These are phyloP conservation scores for Metarhizium robertsii DNA, from an alignment of 2,329 filamentous ascomycete species.

Conservation along the genomic window DNA sequence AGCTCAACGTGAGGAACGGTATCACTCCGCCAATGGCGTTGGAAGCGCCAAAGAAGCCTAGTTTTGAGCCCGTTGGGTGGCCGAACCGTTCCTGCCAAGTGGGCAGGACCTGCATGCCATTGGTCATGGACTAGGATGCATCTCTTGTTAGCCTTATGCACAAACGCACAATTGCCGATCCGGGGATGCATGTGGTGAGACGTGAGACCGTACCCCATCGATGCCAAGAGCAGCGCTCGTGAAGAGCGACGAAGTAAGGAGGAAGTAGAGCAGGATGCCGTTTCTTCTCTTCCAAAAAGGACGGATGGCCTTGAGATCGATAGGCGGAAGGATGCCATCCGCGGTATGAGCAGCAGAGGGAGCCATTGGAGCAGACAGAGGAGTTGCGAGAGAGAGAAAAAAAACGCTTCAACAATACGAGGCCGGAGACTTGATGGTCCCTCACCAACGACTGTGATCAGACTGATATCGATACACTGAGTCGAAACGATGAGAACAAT, in stretches of 20 bases:
- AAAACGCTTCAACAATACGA: not conserved
- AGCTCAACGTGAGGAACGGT: conserved; percentile 25
- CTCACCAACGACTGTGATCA: not conserved
- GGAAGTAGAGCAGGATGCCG: conserved; percentile 31
- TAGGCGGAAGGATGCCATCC: conserved; percentile 20
- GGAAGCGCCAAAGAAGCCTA: conserved; percentile 30
- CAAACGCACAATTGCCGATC: not conserved
- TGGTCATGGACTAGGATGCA: conserved; percentile 25
- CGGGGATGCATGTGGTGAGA: not conserved
- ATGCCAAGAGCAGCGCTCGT: conserved; percentile 32
- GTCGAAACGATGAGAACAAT: not conserved
- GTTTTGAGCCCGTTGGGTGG: conserved; percentile 25
- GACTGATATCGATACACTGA: not conserved
- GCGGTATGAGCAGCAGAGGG: conserved; percentile 21
- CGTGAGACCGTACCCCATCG: conserved; percentile 19
- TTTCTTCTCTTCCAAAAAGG: conserved; percentile 30
- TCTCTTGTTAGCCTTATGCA: not conserved
- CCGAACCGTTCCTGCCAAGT: conserved; percentile 28
- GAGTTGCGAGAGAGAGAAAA: not conserved
- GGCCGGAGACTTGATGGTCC: not conserved
- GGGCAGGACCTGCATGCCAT: conserved; percentile 27
- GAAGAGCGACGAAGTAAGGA: conserved; percentile 31
- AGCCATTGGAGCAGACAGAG: conserved; percentile 16
- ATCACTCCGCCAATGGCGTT: conserved; percentile 30
- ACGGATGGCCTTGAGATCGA: conserved; percentile 20